Conservation (phyloP, 2,329 filamentous ascomycete genomes). For the Zarea fungicola region DNA sequence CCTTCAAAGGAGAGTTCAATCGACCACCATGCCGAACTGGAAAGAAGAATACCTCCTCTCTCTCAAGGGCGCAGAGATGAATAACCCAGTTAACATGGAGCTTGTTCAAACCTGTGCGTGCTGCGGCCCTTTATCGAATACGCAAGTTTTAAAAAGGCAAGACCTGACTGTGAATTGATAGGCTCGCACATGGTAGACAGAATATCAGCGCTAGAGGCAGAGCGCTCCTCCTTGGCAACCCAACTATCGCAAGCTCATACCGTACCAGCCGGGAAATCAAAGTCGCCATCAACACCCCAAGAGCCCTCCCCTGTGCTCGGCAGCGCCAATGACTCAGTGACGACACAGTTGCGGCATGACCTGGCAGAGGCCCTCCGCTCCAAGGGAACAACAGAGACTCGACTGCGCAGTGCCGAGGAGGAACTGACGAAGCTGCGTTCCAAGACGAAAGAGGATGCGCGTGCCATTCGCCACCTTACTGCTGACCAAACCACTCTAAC, state of each 20-base stretch:
- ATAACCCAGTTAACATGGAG: conserved; percentile 54
- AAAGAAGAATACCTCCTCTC: conserved; percentile 74
- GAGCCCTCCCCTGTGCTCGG: conserved; percentile 16
- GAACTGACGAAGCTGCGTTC: conserved; percentile 61
- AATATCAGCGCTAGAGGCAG: conserved; percentile 56
- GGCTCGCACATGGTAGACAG: conserved; percentile 64
- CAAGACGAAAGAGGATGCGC: conserved; percentile 54
- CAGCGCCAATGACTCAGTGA: conserved; percentile 26
- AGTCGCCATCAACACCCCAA: too few species aligned
- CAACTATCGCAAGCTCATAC: conserved; percentile 17
- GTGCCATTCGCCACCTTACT: conserved; percentile 56
- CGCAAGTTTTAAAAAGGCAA: not conserved
- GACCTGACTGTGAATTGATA: conserved; percentile 27
- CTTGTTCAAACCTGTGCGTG: conserved; percentile 74
- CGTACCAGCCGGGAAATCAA: not conserved
- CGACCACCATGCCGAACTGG: conserved; percentile 65
- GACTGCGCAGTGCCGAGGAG: conserved; percentile 56
- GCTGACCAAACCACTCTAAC: conserved; percentile 57
- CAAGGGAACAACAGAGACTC: conserved; percentile 60
- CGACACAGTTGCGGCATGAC: conserved; percentile 58
- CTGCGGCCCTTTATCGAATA: conserved; percentile 10
- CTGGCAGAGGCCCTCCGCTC: conserved; percentile 72
- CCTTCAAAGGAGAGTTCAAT: too few species aligned
- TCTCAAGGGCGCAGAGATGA: conserved; percentile 66
- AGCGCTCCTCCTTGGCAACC: conserved; percentile 41